A percentile compares a stretch with the other conserved stretches of the same genome.
These are phyloP conservation scores for Dissophora globulifera DNA, from an alignment of 192 early-diverging fungal species.

Conservation along the genomic window DNA sequence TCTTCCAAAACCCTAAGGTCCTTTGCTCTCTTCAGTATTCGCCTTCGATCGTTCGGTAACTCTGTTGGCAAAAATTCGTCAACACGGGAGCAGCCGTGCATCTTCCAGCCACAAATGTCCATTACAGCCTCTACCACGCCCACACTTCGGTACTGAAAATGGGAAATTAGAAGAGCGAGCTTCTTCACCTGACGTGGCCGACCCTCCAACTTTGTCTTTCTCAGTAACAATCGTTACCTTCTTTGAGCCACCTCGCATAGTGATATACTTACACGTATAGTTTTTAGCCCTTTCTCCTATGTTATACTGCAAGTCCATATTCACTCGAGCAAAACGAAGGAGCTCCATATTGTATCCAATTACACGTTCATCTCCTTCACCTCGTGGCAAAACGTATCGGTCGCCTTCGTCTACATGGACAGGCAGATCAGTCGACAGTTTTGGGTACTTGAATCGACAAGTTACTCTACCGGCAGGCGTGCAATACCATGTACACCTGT, in stretches of 20 bases:
- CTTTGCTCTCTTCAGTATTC: conserved; percentile 3
- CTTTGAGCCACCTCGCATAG: conserved; percentile 21
- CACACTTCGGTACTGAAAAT: conserved; percentile 39
- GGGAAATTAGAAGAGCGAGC: conserved; percentile 2
- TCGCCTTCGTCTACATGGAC: conserved; percentile 9
- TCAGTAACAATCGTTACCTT: conserved; percentile 6
- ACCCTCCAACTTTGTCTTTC: not conserved
- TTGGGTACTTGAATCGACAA: conserved; percentile 20
- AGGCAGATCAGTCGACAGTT: conserved; percentile 4
- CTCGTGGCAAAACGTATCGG: conserved; percentile 20
- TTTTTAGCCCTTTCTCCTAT: conserved; percentile 22
- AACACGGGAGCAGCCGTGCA: conserved; percentile 18
- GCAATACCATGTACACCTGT: conserved; percentile 26
- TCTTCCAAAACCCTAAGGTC: not conserved
- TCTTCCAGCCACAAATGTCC: conserved; percentile 34
- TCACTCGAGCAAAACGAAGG: conserved; percentile 24
- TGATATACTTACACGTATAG: conserved; percentile 29
- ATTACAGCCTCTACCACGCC: conserved; percentile 31
- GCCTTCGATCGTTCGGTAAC: conserved; percentile 6
- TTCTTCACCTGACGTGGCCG: conserved; percentile 3
- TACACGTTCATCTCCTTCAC: conserved; percentile 17
- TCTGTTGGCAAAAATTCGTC: conserved; percentile 15
- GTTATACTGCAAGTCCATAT: conserved; percentile 31
- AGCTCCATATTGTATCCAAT: conserved; percentile 34
- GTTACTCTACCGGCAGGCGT: conserved; percentile 2